phyloP scores from a whole-genome alignment of 129 eudicot species.

The carrot (Daucus carota) region DH1_v3.0 NC_030383.2:44965501-44966000 shows the following conservation, averaged over 20 bases:
- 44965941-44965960: not conserved
- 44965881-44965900: slow-evolving; percentile 82
- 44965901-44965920: not conserved
- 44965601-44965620: not conserved
- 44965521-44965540: slow-evolving; percentile 67
- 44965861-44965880: slow-evolving; percentile 21
- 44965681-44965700: too few relatives aligned
- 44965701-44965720: not conserved
- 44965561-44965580: not conserved
- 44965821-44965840: slow-evolving; percentile 61
- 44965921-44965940: not conserved
- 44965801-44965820: slow-evolving; percentile 85
- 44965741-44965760: not conserved
- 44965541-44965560: not conserved
- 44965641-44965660: too few relatives aligned
- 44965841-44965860: slow-evolving; percentile 68
- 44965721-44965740: not conserved
- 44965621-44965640: not conserved
- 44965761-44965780: slow-evolving; percentile 56
- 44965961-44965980: not conserved
- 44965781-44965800: slow-evolving; percentile 54
- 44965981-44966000: slow-evolving; percentile 43
- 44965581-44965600: not conserved
- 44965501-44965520: slow-evolving; percentile 86
- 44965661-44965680: too few relatives aligned